A percentile compares a stretch with the other conserved stretches of the same genome.
phyloP scores from a whole-genome alignment of 345 rosid genomes.

The Brassica incana region DNA sequence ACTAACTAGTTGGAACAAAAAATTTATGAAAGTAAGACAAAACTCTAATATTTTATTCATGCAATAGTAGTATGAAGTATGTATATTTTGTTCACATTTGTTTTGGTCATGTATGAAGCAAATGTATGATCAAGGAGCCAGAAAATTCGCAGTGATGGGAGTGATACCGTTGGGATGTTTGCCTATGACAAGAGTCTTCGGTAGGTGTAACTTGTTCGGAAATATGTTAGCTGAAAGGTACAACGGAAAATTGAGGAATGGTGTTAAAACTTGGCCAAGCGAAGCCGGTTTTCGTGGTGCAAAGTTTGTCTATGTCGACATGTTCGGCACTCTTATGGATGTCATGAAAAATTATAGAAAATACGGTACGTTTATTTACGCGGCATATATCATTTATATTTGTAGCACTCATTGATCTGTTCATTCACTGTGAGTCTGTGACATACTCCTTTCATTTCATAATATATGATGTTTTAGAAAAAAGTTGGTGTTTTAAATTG shows the following conservation, averaged over 20 bases:
- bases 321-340: conserved; percentile 53
- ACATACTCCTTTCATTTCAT: not conserved
- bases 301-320: conserved; percentile 51
- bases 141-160: conserved; percentile 41
- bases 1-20: conserved; percentile 36
- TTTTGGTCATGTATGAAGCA: conserved; percentile 22
- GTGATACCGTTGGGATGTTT: conserved; percentile 39
- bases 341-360: conserved; percentile 47
- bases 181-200: conserved; percentile 29
- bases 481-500: not conserved
- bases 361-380: conserved; percentile 49
- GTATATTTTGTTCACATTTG: not conserved
- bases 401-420: not conserved
- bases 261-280: not conserved
- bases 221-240: conserved; percentile 20
- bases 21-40: conserved; percentile 46
- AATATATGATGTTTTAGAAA: not conserved
- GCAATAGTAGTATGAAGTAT: conserved; percentile 12
- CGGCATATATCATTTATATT: conserved; percentile 4
- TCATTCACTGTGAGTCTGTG: not conserved
- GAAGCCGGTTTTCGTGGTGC: conserved; percentile 27
- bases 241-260: conserved; percentile 25
- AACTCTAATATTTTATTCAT: not conserved
- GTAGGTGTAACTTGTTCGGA: conserved; percentile 13
- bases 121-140: conserved; percentile 32